Conservation (phyloP, 2,329 filamentous ascomycete genomes). For the Penicillium sp. region DNA sequence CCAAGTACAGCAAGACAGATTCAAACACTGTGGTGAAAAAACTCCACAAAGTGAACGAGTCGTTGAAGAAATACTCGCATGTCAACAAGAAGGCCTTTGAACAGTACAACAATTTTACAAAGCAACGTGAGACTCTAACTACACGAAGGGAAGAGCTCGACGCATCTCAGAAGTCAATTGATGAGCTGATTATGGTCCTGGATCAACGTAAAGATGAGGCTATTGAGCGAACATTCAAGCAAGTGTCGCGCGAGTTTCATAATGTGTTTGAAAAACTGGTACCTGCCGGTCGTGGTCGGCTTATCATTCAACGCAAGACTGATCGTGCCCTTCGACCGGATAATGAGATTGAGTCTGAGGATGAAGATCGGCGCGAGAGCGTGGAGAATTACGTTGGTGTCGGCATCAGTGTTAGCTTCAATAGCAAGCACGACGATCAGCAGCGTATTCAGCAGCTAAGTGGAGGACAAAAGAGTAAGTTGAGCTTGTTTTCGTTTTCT, state of each 20-base stretch:
- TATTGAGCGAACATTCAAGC: constrained; percentile 97
- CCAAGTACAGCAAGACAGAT: constrained; percentile 80
- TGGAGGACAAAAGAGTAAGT: constrained; percentile 92
- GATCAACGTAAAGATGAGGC: constrained; percentile 97
- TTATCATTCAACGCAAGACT: constrained; percentile 87
- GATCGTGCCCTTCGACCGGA: constrained; percentile 63
- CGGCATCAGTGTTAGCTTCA: constrained; percentile 96
- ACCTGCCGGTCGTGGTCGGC: constrained; percentile 81
- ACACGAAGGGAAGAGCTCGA: constrained; percentile 84
- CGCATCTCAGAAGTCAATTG: constrained; percentile 78
- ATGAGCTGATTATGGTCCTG: constrained; percentile 85
- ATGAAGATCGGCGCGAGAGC: constrained; percentile 55
- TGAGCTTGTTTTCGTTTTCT: not conserved
- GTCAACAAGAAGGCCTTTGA: constrained; percentile 99
- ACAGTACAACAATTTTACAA: constrained; percentile 96
- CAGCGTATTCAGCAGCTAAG: constrained; percentile 96
- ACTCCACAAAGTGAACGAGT: constrained; percentile 86
- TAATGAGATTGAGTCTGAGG: constrained; percentile 66
- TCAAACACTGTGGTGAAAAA: constrained; percentile 68
- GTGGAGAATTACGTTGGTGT: constrained; percentile 97
- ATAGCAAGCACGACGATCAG: constrained; percentile 96
- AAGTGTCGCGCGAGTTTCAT: constrained; percentile 90
- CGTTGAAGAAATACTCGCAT: constrained; percentile 92
- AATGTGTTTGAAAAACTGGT: constrained; percentile 93
- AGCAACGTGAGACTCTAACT: constrained; percentile 80